phyloP scores from a whole-genome alignment of 805 yeast species.

The Suhomyces sp. region DNA sequence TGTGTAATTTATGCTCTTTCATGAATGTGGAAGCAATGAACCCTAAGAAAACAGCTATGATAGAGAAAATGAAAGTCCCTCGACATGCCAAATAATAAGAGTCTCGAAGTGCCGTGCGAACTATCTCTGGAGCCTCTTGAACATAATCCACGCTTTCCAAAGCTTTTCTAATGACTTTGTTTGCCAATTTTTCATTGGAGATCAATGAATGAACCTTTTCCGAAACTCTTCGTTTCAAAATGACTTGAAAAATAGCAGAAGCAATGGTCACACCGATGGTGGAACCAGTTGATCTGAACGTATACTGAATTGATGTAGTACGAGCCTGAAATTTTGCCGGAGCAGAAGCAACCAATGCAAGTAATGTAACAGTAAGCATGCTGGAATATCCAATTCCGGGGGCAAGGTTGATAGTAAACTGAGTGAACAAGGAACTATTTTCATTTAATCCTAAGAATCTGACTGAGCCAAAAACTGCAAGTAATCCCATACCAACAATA shows the following conservation, averaged over 20 bases:
- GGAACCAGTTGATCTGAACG: slow-evolving; percentile 84
- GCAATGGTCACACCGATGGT: slow-evolving; percentile 75
- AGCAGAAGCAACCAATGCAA: slow-evolving; percentile 77
- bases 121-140: slow-evolving; percentile 51
- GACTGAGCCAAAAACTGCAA: slow-evolving; percentile 48
- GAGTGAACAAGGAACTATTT: slow-evolving; percentile 31
- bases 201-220: slow-evolving; percentile 9
- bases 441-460: slow-evolving; percentile 33
- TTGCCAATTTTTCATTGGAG: slow-evolving; percentile 37
- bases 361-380: slow-evolving; percentile 65
- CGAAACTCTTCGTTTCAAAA: slow-evolving; percentile 31
- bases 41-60: slow-evolving; percentile 40
- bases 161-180: slow-evolving; percentile 50
- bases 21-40: slow-evolving; percentile 45
- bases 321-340: slow-evolving; percentile 72
- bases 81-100: slow-evolving; percentile 56
- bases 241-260: slow-evolving; percentile 61
- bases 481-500: slow-evolving; percentile 40
- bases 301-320: slow-evolving; percentile 86
- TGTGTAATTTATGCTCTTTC: slow-evolving; percentile 58
- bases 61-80: slow-evolving; percentile 52
- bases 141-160: slow-evolving; percentile 57
- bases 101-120: slow-evolving; percentile 44
- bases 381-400: slow-evolving; percentile 69
- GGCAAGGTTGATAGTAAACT: slow-evolving; percentile 46